Conservation (phyloP, 192 early-diverging fungal genomes). For the Phlyctochytrium planicorne region DNA sequence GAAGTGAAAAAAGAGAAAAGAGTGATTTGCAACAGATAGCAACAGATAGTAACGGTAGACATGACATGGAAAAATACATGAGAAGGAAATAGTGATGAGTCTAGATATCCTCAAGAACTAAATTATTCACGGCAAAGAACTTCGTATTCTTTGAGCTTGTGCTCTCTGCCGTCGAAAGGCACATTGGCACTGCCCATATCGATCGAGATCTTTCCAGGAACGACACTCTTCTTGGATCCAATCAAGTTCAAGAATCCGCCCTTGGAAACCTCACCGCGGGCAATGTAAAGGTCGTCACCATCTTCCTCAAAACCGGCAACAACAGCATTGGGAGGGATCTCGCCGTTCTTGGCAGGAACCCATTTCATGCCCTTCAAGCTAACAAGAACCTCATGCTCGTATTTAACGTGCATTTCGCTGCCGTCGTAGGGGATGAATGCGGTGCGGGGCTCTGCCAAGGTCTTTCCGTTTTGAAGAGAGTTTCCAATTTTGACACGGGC, state of each 20-base stretch:
- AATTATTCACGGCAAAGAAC: neutral
- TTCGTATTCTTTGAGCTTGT: neutral
- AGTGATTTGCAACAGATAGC: too few species aligned
- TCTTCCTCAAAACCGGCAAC: slow-evolving; percentile 2
- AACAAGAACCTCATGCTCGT: slow-evolving; percentile 15
- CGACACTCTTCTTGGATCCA: neutral
- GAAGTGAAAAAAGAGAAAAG: too few species aligned
- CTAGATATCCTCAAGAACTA: neutral
- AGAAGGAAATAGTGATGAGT: neutral
- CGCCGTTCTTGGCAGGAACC: neutral
- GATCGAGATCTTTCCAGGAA: neutral
- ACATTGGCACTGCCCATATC: neutral
- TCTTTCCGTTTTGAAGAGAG: slow-evolving; percentile 15
- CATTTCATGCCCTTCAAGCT: neutral
- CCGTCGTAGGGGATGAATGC: slow-evolving; percentile 16
- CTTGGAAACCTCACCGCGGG: neutral
- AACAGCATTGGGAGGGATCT: neutral
- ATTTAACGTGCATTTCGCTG: slow-evolving; percentile 20
- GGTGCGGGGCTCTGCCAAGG: neutral
- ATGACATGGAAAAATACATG: neutral
- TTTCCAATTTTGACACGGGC: slow-evolving; percentile 23
- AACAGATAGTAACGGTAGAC: too few species aligned
- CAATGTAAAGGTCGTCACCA: neutral
- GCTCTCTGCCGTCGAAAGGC: slow-evolving; percentile 5
- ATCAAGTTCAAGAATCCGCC: neutral